These are phyloP conservation scores for Ustilago bromivora DNA, from an alignment of 1,284 basidiomycete species.

Conservation along the genomic window DNA sequence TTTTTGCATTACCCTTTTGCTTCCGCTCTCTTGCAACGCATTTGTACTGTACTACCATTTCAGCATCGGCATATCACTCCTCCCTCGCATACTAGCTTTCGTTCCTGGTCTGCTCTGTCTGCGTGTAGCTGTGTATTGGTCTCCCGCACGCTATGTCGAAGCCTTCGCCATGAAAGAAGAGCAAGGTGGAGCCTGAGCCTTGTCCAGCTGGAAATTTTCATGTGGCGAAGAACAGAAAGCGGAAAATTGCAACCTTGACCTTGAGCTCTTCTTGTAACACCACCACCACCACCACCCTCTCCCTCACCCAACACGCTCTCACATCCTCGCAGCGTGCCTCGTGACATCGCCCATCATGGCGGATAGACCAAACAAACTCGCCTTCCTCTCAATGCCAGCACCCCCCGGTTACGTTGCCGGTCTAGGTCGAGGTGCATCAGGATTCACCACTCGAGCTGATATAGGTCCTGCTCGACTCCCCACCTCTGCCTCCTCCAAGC, in stretches of 20 bases:
- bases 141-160: too few relatives aligned
- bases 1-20: not conserved
- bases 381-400: constrained; percentile 64
- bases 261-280: not conserved
- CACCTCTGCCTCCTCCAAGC: constrained; percentile 67
- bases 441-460: constrained; percentile 98
- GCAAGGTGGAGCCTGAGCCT: constrained; percentile 17
- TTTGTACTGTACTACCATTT: constrained; percentile 19
- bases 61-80: too few relatives aligned
- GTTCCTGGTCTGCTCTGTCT: too few relatives aligned
- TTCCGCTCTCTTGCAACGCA: constrained; percentile 9
- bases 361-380: constrained; percentile 61
- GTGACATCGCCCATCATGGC: constrained; percentile 33
- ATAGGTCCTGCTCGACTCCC: constrained; percentile 96
- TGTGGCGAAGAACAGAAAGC: constrained; percentile 19
- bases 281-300: constrained; percentile 6
- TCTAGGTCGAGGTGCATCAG: constrained; percentile 77
- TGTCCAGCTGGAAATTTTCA: not conserved
- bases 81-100: too few relatives aligned
- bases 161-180: not conserved
- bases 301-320: not conserved
- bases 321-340: not conserved
- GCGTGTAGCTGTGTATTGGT: too few relatives aligned
- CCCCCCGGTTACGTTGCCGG: constrained; percentile 68
- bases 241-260: not conserved